phyloP scores from a whole-genome alignment of 2,329 filamentous ascomycete genomes.

The Nothopassalora personata region DNA sequence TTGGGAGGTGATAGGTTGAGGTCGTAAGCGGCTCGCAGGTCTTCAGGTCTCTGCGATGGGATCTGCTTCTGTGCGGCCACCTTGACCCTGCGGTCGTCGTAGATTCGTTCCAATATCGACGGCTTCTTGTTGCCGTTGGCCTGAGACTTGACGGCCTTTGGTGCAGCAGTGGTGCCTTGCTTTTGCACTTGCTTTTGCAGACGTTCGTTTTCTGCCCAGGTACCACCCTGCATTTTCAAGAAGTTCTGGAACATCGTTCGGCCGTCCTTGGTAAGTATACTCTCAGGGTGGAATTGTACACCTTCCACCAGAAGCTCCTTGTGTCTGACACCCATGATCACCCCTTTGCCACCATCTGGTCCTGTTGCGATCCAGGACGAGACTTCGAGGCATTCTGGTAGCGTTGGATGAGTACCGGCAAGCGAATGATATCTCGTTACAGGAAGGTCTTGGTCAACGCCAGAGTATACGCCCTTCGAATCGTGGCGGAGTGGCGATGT shows the following conservation, averaged over 20 bases:
- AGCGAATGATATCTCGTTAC: slow-evolving; percentile 96
- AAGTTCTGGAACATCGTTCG: slow-evolving; percentile 91
- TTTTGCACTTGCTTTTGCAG: slow-evolving; percentile 45
- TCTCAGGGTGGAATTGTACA: slow-evolving; percentile 97
- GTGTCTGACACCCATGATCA: slow-evolving; percentile 96
- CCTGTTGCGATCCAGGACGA: slow-evolving; percentile 80
- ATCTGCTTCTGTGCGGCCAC: slow-evolving; percentile 78
- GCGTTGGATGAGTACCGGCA: slow-evolving; percentile 80
- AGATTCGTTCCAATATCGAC: slow-evolving; percentile 89
- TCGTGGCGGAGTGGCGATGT: slow-evolving; percentile 89
- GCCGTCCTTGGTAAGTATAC: slow-evolving; percentile 86
- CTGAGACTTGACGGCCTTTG: slow-evolving; percentile 32
- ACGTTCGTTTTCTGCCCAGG: slow-evolving; percentile 75
- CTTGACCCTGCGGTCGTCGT: slow-evolving; percentile 68
- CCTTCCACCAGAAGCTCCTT: slow-evolving; percentile 88
- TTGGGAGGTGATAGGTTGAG: slow-evolving; percentile 79
- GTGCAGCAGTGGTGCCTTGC: slow-evolving; percentile 31
- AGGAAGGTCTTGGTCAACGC: slow-evolving; percentile 71
- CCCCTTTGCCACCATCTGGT: slow-evolving; percentile 68
- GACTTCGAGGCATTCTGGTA: slow-evolving; percentile 81
- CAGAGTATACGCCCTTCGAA: slow-evolving; percentile 80
- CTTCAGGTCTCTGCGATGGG: slow-evolving; percentile 74
- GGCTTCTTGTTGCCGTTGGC: slow-evolving; percentile 54
- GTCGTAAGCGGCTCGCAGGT: slow-evolving; percentile 81
- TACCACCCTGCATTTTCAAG: slow-evolving; percentile 77